Evolutionary conservation across 805 yeast species (phyloP), one percentile per base, ranked within the genome.

Genomic region (Wickerhamiella qilinensis): DNA sequence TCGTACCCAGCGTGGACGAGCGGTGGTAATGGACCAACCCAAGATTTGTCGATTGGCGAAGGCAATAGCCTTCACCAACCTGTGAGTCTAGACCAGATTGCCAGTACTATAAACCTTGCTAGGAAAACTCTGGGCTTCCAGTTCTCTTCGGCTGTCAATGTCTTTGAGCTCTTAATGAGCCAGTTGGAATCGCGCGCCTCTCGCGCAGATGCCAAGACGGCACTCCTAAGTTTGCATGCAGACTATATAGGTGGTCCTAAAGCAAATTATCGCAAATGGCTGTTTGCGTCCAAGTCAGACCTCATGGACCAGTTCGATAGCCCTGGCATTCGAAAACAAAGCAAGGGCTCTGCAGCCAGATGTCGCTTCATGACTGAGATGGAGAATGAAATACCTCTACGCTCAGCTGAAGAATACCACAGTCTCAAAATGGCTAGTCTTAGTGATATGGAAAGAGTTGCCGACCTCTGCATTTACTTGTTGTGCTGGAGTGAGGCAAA

Each of bases 401-500:
- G 64, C 39, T 69, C 73, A n/a, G 77, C 83, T 4, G 82, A 44
- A 20, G 40, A 32, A 1, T 32, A 36, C 9, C 56, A 57, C 84
- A 53, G 57, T 4, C 49, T 50, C 3, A 67, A 65, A 24, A 71
- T 75, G 77, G 62, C 62, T 22, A 50, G 60, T 1, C 58, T 71
- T 33, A 53, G 70, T 0, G 65, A 77, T 1, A 60, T 63, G 20
- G 81, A 75, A 39, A 66, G 75, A 41, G 61, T 73, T 3, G 59
- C 65, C 14, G 94, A 84, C 45, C 46, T 84, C 15, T 73, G 81
- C 0, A 56, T 84, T 6, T 85, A 75, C 50, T 62, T 84, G 11
- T 55, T 81, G 39, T 71, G 82, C 44, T 84, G 95, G 95, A 93
- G 94, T 1, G 95, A 84, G 53, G 84, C 94, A 0, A 82, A 80